phyloP scores from a whole-genome alignment of 1,284 basidiomycete species.

The Austroboletus novae-zelandiae region DNA sequence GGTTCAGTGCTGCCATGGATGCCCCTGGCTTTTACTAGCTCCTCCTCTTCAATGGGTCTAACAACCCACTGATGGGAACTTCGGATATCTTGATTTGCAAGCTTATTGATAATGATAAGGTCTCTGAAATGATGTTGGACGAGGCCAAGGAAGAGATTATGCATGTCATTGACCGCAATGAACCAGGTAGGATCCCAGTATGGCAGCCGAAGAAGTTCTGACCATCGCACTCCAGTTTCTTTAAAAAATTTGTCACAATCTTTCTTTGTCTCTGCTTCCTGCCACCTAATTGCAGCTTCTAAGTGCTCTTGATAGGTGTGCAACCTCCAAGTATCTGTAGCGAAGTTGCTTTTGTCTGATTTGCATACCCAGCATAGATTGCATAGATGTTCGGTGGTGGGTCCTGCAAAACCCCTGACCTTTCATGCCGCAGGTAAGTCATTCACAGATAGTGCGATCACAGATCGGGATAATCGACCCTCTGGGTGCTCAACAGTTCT shows the following conservation, averaged over 20 bases:
- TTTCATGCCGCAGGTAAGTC: not conserved
- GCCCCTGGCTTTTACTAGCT: too few relatives aligned
- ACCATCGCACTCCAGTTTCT: slow-evolving; percentile 21
- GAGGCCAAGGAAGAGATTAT: slow-evolving; percentile 30
- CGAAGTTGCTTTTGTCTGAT: too few relatives aligned
- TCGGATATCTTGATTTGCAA: too few relatives aligned
- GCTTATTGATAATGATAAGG: too few relatives aligned
- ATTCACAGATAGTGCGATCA: not conserved
- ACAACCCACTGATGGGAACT: too few relatives aligned
- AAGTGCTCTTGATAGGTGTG: slow-evolving; percentile 14
- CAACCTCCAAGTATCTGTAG: not conserved
- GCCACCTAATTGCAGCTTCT: slow-evolving; percentile 13
- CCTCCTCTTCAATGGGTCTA: too few relatives aligned
- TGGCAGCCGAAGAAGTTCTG: too few relatives aligned
- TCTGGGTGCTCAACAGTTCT: too few relatives aligned
- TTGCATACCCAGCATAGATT: not conserved
- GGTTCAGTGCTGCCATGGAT: too few relatives aligned
- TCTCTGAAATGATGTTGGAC: too few relatives aligned
- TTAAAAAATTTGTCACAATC: slow-evolving; percentile 2
- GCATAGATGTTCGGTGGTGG: not conserved
- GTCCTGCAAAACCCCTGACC: not conserved
- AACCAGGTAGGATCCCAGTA: slow-evolving; percentile 36
- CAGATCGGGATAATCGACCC: too few relatives aligned
- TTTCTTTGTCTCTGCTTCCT: not conserved
- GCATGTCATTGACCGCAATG: slow-evolving; percentile 37